These are phyloP conservation scores for Eimeria maxima DNA, from an alignment of 169 alveolate genomes.

Conservation along the genomic window DNA sequence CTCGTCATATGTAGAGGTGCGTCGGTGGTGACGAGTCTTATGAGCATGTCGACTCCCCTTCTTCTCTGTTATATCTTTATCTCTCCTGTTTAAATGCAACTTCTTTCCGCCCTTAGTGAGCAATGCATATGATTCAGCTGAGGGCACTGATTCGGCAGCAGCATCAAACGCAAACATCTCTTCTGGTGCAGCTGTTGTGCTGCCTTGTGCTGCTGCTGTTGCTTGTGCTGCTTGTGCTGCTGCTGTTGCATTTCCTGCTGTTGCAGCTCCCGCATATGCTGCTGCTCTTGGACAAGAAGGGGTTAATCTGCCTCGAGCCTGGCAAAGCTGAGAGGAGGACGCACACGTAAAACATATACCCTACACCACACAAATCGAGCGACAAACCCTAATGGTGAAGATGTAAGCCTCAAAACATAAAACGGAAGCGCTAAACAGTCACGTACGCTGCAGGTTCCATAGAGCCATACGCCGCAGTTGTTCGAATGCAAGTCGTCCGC, in stretches of 20 bases:
- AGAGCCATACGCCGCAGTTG: constrained; percentile 29
- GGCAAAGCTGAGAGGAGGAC: background rate
- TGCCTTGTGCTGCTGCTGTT: background rate
- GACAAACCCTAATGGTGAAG: background rate
- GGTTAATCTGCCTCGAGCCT: background rate
- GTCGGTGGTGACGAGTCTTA: background rate
- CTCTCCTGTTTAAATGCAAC: background rate
- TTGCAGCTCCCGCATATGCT: background rate
- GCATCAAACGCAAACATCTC: background rate
- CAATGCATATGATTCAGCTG: background rate
- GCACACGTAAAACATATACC: background rate
- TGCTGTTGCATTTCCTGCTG: constrained; percentile 19
- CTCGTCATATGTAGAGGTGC: background rate
- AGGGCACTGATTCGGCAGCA: background rate
- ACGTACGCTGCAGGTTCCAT: constrained; percentile 19
- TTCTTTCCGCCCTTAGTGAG: background rate
- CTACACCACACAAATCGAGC: background rate
- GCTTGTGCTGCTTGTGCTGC: background rate
- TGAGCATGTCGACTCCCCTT: background rate
- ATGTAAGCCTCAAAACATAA: background rate
- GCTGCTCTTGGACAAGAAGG: background rate
- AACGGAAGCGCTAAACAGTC: background rate
- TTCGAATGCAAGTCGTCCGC: background rate
- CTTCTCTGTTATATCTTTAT: background rate
- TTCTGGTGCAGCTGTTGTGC: background rate